Evolutionary conservation across 2,329 filamentous ascomycete species (phyloP).

Genomic region (Aspergillus pseudoglaucus): DNA sequence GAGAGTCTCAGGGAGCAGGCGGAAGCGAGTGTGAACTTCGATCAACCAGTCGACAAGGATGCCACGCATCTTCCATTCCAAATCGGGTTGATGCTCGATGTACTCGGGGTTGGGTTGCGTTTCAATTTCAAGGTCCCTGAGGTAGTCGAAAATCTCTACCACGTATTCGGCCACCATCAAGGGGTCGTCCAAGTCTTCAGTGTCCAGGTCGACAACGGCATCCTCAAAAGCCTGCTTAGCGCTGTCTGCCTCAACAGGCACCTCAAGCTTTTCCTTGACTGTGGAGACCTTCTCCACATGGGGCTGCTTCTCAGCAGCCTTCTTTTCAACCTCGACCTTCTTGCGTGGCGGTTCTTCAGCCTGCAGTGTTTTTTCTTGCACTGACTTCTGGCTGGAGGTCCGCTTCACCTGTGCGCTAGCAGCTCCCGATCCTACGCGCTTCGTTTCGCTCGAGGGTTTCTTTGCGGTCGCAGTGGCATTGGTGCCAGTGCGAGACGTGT

Average conservation of each 20-base stretch:
- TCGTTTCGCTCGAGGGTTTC: slow-evolving; percentile 57
- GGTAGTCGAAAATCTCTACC: slow-evolving; percentile 93
- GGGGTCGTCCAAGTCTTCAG: slow-evolving; percentile 85
- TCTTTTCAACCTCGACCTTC: slow-evolving; percentile 55
- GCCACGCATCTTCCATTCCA: slow-evolving; percentile 98
- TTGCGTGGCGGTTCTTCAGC: slow-evolving; percentile 62
- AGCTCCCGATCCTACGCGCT: slow-evolving; percentile 67
- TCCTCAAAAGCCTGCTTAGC: slow-evolving; percentile 36
- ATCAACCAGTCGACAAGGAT: slow-evolving; percentile 98
- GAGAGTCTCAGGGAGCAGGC: slow-evolving; percentile 88
- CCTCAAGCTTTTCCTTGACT: slow-evolving; percentile 20
- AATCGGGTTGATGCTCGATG: slow-evolving; percentile 87
- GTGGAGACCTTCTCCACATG: slow-evolving; percentile 26
- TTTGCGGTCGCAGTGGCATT: slow-evolving; percentile 54
- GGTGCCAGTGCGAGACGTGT: slow-evolving; percentile 57
- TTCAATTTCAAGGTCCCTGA: slow-evolving; percentile 73
- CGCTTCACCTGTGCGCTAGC: slow-evolving; percentile 63
- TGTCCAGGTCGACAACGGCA: slow-evolving; percentile 59
- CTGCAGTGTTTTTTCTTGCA: slow-evolving; percentile 53
- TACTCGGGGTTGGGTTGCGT: slow-evolving; percentile 87
- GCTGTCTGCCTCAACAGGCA: slow-evolving; percentile 28
- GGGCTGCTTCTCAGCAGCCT: slow-evolving; percentile 17
- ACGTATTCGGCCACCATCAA: slow-evolving; percentile 98
- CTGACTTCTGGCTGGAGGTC: slow-evolving; percentile 46
- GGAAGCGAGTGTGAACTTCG: slow-evolving; percentile 95